Evolutionary conservation across 768 basidiomycete species (phyloP), one percentile per base, ranked within the genome.

Genomic region (Mycena vulgaris): DNA sequence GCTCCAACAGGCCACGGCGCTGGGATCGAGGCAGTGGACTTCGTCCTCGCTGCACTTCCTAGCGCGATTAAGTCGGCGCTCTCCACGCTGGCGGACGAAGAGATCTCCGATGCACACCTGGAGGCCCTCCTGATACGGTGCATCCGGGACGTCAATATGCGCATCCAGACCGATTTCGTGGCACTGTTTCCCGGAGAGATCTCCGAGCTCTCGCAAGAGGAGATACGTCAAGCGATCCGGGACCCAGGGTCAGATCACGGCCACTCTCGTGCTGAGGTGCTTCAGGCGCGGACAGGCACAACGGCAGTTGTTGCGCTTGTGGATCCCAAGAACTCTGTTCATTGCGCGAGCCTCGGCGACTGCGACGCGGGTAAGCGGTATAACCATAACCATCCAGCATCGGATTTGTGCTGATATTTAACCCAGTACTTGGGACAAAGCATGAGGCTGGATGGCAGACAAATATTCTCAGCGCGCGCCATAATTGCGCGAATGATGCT

Each of bases 271-370:
- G 23, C 65, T 6, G 65, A 75, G 21, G 51, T 73, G 35, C 31
- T 66, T 30, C 59, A 65, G 0, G 72, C 72, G 3, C 27, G 56
- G 11, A 70, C 69, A 11, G 74, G 74, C 2, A 73, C 72, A 8
- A 73, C 74, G 3, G 65, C 69, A 3, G 4, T 57, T 4, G 49
- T 75, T 19, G 74, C 72, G 19, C 69, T 75, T 8, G 40, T 75
- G 5, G 66, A 73, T 42, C 74, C 74, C 13, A 51, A 35, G 6
- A 35, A 52, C 10, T 23, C 19, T 19, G 35, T 75, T n/a, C 65
- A 70, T 59, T 64, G 73, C 9, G 74, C 74, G 17, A 69, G 60
- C 27, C 53, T 75, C 11, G 74, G 74, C 4, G 72, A 75, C 51
- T 73, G 65, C 48, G 72, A 73, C n/a, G 58, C 62, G 6, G 51